Evolutionary conservation across 2,329 filamentous ascomycete genomes (phyloP), one percentile per base, ranked within the genome.

Genomic region (Claviceps quebecensis): DNA sequence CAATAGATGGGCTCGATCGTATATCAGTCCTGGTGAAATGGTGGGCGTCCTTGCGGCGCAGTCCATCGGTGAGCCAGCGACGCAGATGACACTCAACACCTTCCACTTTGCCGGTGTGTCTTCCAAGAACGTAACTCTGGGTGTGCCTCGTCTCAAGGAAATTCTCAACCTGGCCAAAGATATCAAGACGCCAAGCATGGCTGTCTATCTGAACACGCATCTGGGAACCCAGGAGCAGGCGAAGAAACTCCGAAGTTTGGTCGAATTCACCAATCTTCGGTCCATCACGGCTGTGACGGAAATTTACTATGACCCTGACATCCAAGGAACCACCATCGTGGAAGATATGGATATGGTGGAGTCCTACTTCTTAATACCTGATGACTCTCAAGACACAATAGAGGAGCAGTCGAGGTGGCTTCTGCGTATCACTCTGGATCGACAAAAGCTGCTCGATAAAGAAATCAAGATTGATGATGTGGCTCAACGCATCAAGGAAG

Each of bases 81-180:
- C 93, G 1, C 93, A 98, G 75, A 98, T 98, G 93, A 98, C 93
- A 1, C 73, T 98, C 55, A 98, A 98, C 73, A 98, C 93, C 23
- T 98, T 98, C 85, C 93, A 98, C 76, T 98, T 98, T 68, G 90
- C 93, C 68, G 93, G 93, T 95, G 89, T 98, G 55, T 95, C 94
- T 39, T 95, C 91, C 23, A 98, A 98, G 84, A 98, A 98, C 76
- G 91, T 98, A 51, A 98, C 93, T 0, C 83, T 98, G 47, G 93
- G 93, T 88, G 93, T 98, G 44, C 93, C 93, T 44, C 91, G 93
- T 82, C 80, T 98, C 48, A 98, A 98, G 78, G 93, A 98, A 73
- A 98, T 98, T 81, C 77, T 98, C 53, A 98, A 98, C 67, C 83
- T 98, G 53, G 93, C 94, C 0, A 90, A 86, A 59, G 94, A 97